Percentiles rank a stretch among this genome's conserved stretches.
phyloP scores from a whole-genome alignment of 2,329 filamentous ascomycete species.

The Sarocladiaceae sp. region DNA sequence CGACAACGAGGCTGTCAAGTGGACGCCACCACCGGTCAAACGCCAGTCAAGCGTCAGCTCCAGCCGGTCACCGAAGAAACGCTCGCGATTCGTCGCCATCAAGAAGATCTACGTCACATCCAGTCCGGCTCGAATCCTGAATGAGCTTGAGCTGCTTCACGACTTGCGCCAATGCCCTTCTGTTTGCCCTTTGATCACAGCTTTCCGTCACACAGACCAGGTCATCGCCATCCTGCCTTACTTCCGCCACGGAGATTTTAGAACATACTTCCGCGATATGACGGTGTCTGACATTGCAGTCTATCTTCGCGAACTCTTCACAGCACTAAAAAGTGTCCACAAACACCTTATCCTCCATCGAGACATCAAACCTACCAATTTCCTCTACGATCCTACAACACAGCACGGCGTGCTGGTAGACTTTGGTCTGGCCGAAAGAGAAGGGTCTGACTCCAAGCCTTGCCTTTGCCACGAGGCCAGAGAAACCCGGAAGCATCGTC shows the following conservation, averaged over 20 bases:
- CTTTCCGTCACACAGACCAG: constrained; percentile 91
- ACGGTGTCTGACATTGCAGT: constrained; percentile 77
- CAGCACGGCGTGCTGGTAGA: constrained; percentile 91
- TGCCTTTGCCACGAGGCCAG: constrained; percentile 72
- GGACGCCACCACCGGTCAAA: constrained; percentile 62
- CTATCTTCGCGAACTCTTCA: constrained; percentile 85
- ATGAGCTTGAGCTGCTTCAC: constrained; percentile 89
- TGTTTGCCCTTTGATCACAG: constrained; percentile 92
- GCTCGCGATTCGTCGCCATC: constrained; percentile 79
- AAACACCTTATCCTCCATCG: constrained; percentile 79
- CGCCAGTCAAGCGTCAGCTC: constrained; percentile 31
- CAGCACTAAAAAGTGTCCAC: constrained; percentile 78
- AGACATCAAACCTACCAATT: constrained; percentile 97
- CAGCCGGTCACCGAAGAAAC: constrained; percentile 22
- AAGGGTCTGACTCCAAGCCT: constrained; percentile 68
- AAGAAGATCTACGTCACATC: constrained; percentile 99
- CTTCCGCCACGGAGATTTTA: constrained; percentile 92
- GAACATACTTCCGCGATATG: constrained; percentile 89
- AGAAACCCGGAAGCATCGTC: constrained; percentile 53
- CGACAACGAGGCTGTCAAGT: constrained; percentile 59
- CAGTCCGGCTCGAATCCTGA: constrained; percentile 85
- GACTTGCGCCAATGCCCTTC: constrained; percentile 76
- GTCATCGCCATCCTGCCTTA: constrained; percentile 93
- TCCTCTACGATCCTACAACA: constrained; percentile 78
- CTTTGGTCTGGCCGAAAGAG: constrained; percentile 89